Base-by-base conservation (phyloP, 768 basidiomycete species). In the Podaxis sp. region DNA sequence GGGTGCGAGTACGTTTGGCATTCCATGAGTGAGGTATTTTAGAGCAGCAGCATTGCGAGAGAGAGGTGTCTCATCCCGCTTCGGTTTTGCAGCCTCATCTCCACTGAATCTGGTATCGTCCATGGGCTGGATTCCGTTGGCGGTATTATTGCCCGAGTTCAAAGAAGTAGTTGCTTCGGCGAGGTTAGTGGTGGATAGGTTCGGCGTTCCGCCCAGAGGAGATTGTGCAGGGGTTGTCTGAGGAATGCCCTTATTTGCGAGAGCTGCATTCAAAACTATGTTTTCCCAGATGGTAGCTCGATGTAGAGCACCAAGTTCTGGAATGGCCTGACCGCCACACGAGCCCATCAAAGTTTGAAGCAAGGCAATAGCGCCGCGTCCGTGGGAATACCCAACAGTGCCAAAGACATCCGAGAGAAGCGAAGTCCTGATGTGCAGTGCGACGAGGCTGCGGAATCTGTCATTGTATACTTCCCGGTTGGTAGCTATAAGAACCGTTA, bases 241-340 rank as follows among this genome's bases (percentile, higher is more conserved):
- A 17, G 85, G 79, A 48, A 87, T 85, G 42, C 86, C 86, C 67
- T 80, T 84, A 15, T 77, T 73, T 15, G 79, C 73, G 44, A 89
- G 74, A 26, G 83, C 84, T 17, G 81, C 77, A 67, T 89, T 90
- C 55, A 97, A 81, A 17, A 87, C 75, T 44, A 93, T 90, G 67
- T 93, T 95, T 75, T 96, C 93, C 90, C 92, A 93, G 5, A 93
- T 84, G 64, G 86, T 88, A 1, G 88, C 85, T 15, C 93, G 86
- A 71, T 97, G 95, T 5, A 98, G 77, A 51, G 83, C 74, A 2
- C 95, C 96, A 28, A 98, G 79, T 65, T 91, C 84, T 3, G 76
- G 74, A 26, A 99, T 75, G 28, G 93, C 83, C 64, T 86, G 79
- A 17, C 85, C 80, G 17, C 87, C 81, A 24, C 83, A 84, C 24